Percentiles rank a stretch among this genome's conserved stretches.
phyloP scores from a whole-genome alignment of 129 eudicot species.

The Lactuca sativa region DNA sequence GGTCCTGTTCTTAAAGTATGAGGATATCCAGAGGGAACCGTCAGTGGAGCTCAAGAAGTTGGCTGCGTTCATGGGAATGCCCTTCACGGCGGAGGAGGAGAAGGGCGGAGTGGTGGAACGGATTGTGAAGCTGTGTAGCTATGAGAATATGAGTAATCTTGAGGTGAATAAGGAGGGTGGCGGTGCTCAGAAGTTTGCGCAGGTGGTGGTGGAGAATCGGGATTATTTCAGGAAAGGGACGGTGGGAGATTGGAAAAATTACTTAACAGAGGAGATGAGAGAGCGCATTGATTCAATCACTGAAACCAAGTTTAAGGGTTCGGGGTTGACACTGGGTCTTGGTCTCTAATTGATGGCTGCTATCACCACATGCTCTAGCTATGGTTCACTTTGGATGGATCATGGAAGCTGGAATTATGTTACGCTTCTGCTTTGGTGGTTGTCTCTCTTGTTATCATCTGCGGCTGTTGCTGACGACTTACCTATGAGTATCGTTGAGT shows the following conservation, averaged over 20 bases:
- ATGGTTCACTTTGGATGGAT: too few relatives aligned
- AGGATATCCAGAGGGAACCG: constrained; percentile 39
- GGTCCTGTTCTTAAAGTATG: constrained; percentile 41
- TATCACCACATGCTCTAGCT: too few relatives aligned
- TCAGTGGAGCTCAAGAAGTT: constrained; percentile 18
- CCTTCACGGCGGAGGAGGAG: neutral
- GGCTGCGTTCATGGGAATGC: constrained; percentile 37
- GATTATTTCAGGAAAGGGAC: constrained; percentile 21
- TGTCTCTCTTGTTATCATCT: too few relatives aligned
- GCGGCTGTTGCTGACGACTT: too few relatives aligned
- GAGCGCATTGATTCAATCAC: too few relatives aligned
- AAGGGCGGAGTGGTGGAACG: constrained; percentile 14
- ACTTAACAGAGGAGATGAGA: too few relatives aligned
- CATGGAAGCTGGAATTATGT: too few relatives aligned
- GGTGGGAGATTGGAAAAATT: neutral
- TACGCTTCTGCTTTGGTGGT: too few relatives aligned
- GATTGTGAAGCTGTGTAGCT: too few relatives aligned
- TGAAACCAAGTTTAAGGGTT: neutral
- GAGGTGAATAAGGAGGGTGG: neutral
- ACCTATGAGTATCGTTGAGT: too few relatives aligned
- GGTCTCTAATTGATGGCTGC: too few relatives aligned
- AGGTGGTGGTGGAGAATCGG: neutral
- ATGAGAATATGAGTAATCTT: too few relatives aligned
- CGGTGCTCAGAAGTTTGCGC: constrained; percentile 2
- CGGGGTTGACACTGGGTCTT: constrained; percentile 6